Evolutionary conservation across 2,329 filamentous ascomycete genomes (phyloP).

Genomic region (Dryadomyces sulphureus): DNA sequence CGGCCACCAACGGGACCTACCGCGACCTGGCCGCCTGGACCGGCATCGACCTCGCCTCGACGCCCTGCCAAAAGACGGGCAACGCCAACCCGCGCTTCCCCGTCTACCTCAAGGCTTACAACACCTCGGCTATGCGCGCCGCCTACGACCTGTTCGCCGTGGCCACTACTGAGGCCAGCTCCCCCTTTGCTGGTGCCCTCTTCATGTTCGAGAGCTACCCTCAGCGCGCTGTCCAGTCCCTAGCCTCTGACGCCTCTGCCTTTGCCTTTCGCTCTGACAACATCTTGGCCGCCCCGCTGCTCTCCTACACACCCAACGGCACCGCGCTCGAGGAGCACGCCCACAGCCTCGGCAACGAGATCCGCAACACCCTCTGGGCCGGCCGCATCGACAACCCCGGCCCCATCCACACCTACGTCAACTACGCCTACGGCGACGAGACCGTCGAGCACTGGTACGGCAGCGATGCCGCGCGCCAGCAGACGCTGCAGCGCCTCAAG

Average conservation of each 20-base stretch:
- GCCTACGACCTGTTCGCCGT: conserved; percentile 20
- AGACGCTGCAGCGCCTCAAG: conserved; percentile 30
- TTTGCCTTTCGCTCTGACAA: conserved; percentile 30
- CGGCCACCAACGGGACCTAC: conserved; percentile 24
- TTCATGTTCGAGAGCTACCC: conserved; percentile 45
- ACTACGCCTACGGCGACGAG: conserved; percentile 37
- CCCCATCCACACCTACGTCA: conserved; percentile 27
- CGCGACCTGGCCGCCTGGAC: conserved; percentile 28
- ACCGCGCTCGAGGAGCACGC: conserved; percentile 19
- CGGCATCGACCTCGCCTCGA: conserved; percentile 20
- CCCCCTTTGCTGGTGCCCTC: conserved; percentile 18
- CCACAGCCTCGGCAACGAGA: conserved; percentile 19
- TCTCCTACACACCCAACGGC: conserved; percentile 20
- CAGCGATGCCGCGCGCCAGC: conserved; percentile 30
- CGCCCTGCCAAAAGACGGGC: conserved; percentile 26
- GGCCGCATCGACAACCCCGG: conserved; percentile 14
- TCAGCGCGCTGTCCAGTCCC: conserved; percentile 24
- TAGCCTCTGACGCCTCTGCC: conserved; percentile 22
- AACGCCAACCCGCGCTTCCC: conserved; percentile 27
- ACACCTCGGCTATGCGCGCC: conserved; percentile 15
- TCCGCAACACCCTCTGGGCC: conserved; percentile 22
- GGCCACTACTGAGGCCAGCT: conserved; percentile 13
- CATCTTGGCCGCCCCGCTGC: conserved; percentile 23
- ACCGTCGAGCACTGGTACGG: conserved; percentile 28
- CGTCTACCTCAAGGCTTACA: conserved; percentile 25